Percentiles rank a stretch among this genome's conserved stretches.
Evolutionary conservation across 345 rosid genomes (phyloP).

Genomic region (Populus pruinosa): DNA sequence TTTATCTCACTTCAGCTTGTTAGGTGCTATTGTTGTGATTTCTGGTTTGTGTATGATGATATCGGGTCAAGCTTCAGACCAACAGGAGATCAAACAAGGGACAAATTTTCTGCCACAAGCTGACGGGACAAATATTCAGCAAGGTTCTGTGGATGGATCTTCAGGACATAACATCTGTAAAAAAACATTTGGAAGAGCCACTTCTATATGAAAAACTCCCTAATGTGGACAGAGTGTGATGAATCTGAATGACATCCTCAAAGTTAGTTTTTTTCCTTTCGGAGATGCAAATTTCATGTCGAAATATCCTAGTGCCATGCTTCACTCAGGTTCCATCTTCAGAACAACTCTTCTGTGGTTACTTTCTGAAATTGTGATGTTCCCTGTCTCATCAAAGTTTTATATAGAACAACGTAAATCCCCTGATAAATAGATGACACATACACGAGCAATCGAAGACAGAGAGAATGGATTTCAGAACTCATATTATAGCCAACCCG

Average conservation of each 20-base stretch:
- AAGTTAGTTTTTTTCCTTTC: no score
- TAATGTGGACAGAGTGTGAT: background rate
- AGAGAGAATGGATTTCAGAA: no score
- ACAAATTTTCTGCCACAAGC: background rate
- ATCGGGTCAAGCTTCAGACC: slow-evolving; percentile 63
- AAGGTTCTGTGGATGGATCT: background rate
- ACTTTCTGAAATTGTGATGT: no score
- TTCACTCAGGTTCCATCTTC: no score
- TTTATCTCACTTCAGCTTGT: slow-evolving; percentile 31
- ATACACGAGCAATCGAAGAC: no score
- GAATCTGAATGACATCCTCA: background rate
- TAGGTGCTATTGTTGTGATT: slow-evolving; percentile 34
- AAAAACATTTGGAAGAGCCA: background rate
- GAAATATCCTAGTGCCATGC: no score
- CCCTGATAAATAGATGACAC: no score
- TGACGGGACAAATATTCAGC: background rate
- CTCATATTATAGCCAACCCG: no score
- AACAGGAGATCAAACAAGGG: background rate
- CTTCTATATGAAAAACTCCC: background rate
- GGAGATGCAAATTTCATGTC: background rate
- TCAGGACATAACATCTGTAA: background rate
- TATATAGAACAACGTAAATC: no score
- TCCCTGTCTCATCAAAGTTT: no score
- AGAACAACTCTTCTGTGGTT: no score
- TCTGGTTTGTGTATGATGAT: slow-evolving; percentile 30